Percentiles rank a stretch among this genome's conserved stretches.
These are phyloP conservation scores for Udeniomyces megalosporus DNA, from an alignment of 768 basidiomycete species.

Conservation along the genomic window DNA sequence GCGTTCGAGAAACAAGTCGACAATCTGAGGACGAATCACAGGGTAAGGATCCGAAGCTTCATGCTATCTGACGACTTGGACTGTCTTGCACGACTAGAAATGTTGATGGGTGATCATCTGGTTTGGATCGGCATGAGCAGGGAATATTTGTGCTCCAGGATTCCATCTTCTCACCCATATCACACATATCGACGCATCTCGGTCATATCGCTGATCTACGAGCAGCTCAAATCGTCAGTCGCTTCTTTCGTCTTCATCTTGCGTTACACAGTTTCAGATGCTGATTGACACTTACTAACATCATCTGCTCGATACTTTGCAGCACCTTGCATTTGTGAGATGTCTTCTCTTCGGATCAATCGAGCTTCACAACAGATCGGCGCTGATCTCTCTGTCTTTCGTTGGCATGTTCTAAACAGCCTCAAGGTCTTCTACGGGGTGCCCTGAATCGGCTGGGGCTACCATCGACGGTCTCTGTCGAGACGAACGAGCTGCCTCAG, in stretches of 20 bases:
- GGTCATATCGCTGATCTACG: conserved; percentile 56
- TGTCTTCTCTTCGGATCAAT: too few species aligned
- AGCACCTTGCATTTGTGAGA: conserved; percentile 63
- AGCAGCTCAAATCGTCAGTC: conserved; percentile 51
- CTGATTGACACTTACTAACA: background rate
- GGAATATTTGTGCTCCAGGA: conserved; percentile 90
- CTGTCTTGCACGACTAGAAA: background rate
- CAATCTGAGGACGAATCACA: conserved; percentile 84
- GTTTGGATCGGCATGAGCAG: conserved; percentile 31
- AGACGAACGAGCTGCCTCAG: conserved; percentile 67
- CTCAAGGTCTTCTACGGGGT: conserved; percentile 70
- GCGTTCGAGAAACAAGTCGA: conserved; percentile 93
- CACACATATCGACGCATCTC: conserved; percentile 63
- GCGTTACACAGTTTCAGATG: too few species aligned
- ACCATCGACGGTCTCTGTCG: conserved; percentile 56
- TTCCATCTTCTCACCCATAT: conserved; percentile 70
- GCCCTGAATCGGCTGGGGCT: conserved; percentile 63
- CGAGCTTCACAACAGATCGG: too few species aligned
- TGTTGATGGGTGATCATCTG: too few species aligned
- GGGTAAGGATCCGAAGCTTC: conserved; percentile 37
- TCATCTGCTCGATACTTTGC: background rate
- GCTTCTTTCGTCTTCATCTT: background rate
- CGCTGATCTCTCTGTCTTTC: background rate
- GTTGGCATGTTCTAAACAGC: conserved; percentile 18
- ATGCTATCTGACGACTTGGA: background rate